phyloP scores from a whole-genome alignment of 345 rosid genomes.

The Syzygium grande region DNA sequence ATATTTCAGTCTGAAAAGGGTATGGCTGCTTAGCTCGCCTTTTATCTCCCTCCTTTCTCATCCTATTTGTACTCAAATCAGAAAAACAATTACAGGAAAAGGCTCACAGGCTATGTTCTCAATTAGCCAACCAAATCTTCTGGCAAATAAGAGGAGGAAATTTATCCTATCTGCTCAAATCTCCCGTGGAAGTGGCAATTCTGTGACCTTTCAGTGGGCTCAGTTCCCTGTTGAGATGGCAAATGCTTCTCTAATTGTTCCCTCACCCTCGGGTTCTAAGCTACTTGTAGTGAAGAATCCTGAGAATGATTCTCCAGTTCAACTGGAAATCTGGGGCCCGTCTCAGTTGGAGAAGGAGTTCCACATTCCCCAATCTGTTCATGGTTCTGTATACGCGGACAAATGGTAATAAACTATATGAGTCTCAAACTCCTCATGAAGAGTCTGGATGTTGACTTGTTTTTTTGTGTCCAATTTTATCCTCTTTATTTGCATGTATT shows the following conservation, averaged over 20 bases:
- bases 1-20: constrained; percentile 47
- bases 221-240: constrained; percentile 86
- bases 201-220: constrained; percentile 58
- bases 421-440: neutral
- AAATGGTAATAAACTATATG: constrained; percentile 51
- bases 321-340: constrained; percentile 74
- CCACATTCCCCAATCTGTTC: constrained; percentile 65
- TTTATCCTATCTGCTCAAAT: constrained; percentile 49
- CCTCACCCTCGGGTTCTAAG: constrained; percentile 87
- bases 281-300: constrained; percentile 71
- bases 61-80: neutral
- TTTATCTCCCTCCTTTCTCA: neutral
- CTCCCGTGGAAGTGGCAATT: constrained; percentile 23
- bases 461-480: neutral
- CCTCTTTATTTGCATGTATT: neutral
- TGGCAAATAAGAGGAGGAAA: constrained; percentile 68
- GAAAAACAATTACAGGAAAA: constrained; percentile 21
- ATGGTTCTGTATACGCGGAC: constrained; percentile 75
- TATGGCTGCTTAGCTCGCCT: neutral
- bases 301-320: constrained; percentile 72
- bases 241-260: constrained; percentile 57
- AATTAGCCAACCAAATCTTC: constrained; percentile 70
- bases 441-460: neutral
- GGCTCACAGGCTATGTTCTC: constrained; percentile 69
- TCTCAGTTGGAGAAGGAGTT: constrained; percentile 80